A percentile compares a stretch with the other conserved stretches of the same genome.
phyloP scores from a whole-genome alignment of 257 asterid species.

The Solanum gandarillasii region DNA sequence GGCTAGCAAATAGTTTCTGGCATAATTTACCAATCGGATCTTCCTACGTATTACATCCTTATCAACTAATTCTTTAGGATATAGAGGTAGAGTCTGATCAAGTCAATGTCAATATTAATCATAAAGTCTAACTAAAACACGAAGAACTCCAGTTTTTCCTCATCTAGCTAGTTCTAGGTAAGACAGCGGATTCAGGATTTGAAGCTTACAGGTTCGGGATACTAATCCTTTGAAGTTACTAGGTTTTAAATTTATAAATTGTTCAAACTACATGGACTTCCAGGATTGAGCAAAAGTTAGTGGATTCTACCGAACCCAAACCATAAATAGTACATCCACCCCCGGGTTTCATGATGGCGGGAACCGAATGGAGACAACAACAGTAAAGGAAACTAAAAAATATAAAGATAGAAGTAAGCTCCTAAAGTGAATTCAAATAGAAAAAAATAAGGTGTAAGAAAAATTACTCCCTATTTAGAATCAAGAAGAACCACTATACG shows the following conservation, averaged over 20 bases:
- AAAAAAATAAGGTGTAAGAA: neutral
- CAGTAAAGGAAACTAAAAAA: neutral
- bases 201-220: neutral
- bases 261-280: neutral
- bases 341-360: neutral
- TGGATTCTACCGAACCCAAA: neutral
- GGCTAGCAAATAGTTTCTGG: neutral
- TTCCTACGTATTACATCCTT: neutral
- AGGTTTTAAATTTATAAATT: neutral
- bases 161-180: neutral
- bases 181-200: neutral
- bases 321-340: neutral
- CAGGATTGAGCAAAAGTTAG: neutral
- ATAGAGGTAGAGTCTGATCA: neutral
- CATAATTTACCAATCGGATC: neutral
- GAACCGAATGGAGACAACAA: neutral
- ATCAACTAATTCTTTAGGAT: neutral
- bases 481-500: neutral
- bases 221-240: neutral
- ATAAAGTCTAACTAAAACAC: neutral
- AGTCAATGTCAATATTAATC: neutral
- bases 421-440: neutral
- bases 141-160: neutral
- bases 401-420: neutral
- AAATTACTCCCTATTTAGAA: neutral